Evolutionary conservation across 2,329 filamentous ascomycete species (phyloP).

Genomic region (Colletotrichum sansevieriae): DNA sequence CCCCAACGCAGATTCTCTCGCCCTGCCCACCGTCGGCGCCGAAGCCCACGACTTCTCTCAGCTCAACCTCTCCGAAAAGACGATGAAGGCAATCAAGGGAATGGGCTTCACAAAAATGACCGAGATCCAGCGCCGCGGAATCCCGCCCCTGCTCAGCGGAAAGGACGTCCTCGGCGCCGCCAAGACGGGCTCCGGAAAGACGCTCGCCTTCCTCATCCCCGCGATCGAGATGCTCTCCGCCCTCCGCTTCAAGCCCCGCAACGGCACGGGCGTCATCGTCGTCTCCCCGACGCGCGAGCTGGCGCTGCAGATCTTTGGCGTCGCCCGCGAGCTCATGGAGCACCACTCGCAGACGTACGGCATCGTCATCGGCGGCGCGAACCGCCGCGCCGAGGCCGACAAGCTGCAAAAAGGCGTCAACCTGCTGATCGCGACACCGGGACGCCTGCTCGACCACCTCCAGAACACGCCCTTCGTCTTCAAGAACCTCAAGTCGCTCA

Average conservation of each 20-base stretch:
- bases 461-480: constrained; percentile 93
- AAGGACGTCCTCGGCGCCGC: constrained; percentile 94
- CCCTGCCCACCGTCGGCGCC: constrained; percentile 66
- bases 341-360: constrained; percentile 95
- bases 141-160: constrained; percentile 89
- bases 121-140: constrained; percentile 88
- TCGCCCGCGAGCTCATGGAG: constrained; percentile 92
- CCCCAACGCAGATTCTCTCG: constrained; percentile 61
- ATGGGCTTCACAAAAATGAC: constrained; percentile 98
- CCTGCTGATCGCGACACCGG: constrained; percentile 92
- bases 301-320: constrained; percentile 95
- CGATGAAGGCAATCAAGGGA: constrained; percentile 85
- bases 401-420: constrained; percentile 97
- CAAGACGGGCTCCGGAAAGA: constrained; percentile 97
- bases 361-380: constrained; percentile 96
- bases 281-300: constrained; percentile 94
- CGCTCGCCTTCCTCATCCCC: constrained; percentile 92
- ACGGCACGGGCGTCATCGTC: constrained; percentile 91
- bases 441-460: constrained; percentile 91
- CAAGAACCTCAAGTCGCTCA: constrained; percentile 91
- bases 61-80: constrained; percentile 88
- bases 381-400: constrained; percentile 89
- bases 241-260: constrained; percentile 93
- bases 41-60: constrained; percentile 82
- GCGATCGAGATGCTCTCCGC: constrained; percentile 93